Percentiles rank a stretch among this genome's conserved stretches.
These are phyloP conservation scores for Citeromyces nyonsensis DNA, from an alignment of 805 yeast species.

Conservation along the genomic window DNA sequence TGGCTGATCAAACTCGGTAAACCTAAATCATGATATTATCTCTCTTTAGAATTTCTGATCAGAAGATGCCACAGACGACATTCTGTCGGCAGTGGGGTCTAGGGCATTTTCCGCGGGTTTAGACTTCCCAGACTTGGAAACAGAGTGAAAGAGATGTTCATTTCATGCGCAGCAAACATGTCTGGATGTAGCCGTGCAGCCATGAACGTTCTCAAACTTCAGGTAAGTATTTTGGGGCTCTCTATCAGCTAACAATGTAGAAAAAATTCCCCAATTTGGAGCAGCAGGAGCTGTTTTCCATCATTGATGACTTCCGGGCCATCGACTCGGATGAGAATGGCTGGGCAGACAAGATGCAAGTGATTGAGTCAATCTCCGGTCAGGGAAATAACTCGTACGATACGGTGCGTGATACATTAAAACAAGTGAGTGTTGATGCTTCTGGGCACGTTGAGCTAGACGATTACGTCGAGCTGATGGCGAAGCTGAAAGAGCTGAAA, in stretches of 20 bases:
- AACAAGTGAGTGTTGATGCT: constrained; percentile 85
- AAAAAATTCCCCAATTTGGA: constrained; percentile 75
- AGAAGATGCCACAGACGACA: too few species aligned
- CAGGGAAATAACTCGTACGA: constrained; percentile 78
- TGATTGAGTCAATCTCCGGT: constrained; percentile 67
- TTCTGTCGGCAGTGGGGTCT: too few species aligned
- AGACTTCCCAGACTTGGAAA: too few species aligned
- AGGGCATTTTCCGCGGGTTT: too few species aligned
- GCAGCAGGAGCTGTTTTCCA: constrained; percentile 74
- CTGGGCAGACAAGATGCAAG: constrained; percentile 84
- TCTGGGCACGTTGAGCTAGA: constrained; percentile 95
- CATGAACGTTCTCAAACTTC: constrained; percentile 54
- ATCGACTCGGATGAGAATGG: constrained; percentile 90
- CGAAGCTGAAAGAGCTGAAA: constrained; percentile 53
- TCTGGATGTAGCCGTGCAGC: neutral
- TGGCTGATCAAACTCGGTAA: too few species aligned
- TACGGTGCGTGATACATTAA: constrained; percentile 85
- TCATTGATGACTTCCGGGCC: constrained; percentile 75
- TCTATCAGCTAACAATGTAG: constrained; percentile 14
- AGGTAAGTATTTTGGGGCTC: constrained; percentile 19
- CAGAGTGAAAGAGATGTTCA: too few species aligned
- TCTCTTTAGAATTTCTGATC: too few species aligned
- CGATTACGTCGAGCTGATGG: constrained; percentile 75
- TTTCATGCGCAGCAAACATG: too few species aligned
- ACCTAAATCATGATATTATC: too few species aligned